phyloP scores from a whole-genome alignment of 1,284 basidiomycete species.

The Boletus sp. region DNA sequence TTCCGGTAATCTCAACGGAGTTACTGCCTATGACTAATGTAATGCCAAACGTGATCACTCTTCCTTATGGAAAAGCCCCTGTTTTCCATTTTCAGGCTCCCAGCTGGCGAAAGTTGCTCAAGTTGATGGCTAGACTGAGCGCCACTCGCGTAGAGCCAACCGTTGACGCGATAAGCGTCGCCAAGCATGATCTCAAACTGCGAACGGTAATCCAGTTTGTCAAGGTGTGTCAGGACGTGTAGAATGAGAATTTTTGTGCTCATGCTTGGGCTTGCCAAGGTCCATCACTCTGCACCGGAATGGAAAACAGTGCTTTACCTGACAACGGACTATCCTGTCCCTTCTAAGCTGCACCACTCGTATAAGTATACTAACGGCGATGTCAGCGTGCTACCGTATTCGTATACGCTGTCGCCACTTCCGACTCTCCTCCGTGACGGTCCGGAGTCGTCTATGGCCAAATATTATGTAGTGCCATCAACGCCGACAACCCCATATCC shows the following conservation, averaged over 20 bases:
- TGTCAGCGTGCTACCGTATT: constrained; percentile 62
- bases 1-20: constrained; percentile 51
- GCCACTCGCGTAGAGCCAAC: constrained; percentile 66
- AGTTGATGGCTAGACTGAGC: constrained; percentile 66
- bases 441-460: constrained; percentile 57
- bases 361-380: constrained; percentile 54
- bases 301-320: constrained; percentile 76
- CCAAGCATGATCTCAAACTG: constrained; percentile 55
- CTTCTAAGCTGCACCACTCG: constrained; percentile 41
- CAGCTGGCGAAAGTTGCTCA: constrained; percentile 67
- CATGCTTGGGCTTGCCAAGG: constrained; percentile 35
- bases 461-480: constrained; percentile 65
- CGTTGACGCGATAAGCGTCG: constrained; percentile 56
- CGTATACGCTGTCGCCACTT: constrained; percentile 56
- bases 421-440: constrained; percentile 61
- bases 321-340: constrained; percentile 63
- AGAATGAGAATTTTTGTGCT: neutral
- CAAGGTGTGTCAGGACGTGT: constrained; percentile 42
- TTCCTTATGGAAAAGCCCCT: constrained; percentile 63
- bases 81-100: constrained; percentile 69
- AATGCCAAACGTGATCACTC: constrained; percentile 66
- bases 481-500: constrained; percentile 58
- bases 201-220: constrained; percentile 74
- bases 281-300: constrained; percentile 50
- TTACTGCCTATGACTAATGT: constrained; percentile 45